These are phyloP conservation scores for Starmerella floris DNA, from an alignment of 805 yeast species.

Conservation along the genomic window DNA sequence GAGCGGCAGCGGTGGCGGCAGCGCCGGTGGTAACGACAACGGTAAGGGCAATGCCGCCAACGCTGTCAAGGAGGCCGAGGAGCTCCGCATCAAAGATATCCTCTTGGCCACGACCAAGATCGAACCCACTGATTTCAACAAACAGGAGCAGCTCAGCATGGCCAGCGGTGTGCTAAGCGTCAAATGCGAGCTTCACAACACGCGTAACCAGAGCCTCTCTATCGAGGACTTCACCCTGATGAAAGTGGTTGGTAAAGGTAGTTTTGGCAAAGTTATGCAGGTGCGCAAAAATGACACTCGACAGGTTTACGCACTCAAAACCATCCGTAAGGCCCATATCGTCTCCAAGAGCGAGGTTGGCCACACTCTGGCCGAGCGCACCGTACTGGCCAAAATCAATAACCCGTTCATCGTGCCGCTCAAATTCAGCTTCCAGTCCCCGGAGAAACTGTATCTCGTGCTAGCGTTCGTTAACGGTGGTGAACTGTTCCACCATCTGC, in stretches of 20 bases:
- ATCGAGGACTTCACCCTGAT: conserved; percentile 87
- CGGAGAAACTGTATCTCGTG: conserved; percentile 84
- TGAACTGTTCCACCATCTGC: conserved; percentile 86
- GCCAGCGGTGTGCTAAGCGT: conserved; percentile 23
- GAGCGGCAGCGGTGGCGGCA: background rate
- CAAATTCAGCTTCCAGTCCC: conserved; percentile 91
- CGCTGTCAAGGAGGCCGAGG: conserved; percentile 51
- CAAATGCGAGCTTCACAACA: conserved; percentile 21
- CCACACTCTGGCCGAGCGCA: conserved; percentile 91
- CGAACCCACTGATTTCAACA: conserved; percentile 22
- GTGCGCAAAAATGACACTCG: conserved; percentile 91
- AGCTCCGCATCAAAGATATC: conserved; percentile 35
- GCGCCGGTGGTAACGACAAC: background rate
- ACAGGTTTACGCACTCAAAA: conserved; percentile 86
- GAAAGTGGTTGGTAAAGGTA: conserved; percentile 94
- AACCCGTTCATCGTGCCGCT: conserved; percentile 94
- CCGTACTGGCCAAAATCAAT: conserved; percentile 81
- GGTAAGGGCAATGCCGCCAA: conserved; percentile 25
- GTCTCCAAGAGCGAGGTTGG: conserved; percentile 90
- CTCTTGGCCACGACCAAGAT: conserved; percentile 16
- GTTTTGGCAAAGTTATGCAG: conserved; percentile 98
- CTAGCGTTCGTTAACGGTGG: conserved; percentile 94
- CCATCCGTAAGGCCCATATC: conserved; percentile 85
- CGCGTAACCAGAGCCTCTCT: conserved; percentile 41
- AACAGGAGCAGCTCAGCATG: conserved; percentile 25